A percentile compares a stretch with the other conserved stretches of the same genome.
These are phyloP conservation scores for Myrica gale DNA, from an alignment of 306 rosid genomes.

Conservation along the genomic window DNA sequence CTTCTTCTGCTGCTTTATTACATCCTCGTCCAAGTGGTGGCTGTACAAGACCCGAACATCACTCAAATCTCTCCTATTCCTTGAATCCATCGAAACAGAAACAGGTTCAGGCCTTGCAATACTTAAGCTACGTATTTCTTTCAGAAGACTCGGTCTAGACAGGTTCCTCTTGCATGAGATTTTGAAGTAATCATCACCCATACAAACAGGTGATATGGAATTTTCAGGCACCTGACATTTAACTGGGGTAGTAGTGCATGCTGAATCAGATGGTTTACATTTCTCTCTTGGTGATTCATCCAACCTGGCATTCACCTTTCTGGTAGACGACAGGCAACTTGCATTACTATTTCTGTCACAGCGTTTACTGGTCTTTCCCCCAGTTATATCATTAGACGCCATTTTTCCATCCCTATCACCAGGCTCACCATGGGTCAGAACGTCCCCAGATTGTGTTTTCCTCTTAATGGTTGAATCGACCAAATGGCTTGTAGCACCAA, in stretches of 20 bases:
- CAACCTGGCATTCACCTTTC: constrained; percentile 23
- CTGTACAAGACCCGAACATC: constrained; percentile 79
- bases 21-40: constrained; percentile 67
- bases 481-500: constrained; percentile 16
- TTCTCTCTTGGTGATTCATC: constrained; percentile 49
- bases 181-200: constrained; percentile 70
- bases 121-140: constrained; percentile 67
- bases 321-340: constrained; percentile 19
- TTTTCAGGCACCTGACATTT: constrained; percentile 48
- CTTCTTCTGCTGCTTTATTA: constrained; percentile 86
- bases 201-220: constrained; percentile 75
- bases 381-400: constrained; percentile 7
- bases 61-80: constrained; percentile 79
- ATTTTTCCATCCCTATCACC: constrained; percentile 27
- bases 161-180: constrained; percentile 47
- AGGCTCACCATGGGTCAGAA: constrained; percentile 9
- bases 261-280: constrained; percentile 41
- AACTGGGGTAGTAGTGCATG: constrained; percentile 54
- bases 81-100: constrained; percentile 61
- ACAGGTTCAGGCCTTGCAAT: constrained; percentile 35
- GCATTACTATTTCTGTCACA: constrained; percentile 27
- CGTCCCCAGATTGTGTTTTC: constrained; percentile 30
- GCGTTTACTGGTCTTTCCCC: not conserved
- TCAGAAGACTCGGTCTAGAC: constrained; percentile 41
- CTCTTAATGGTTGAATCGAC: constrained; percentile 31